A percentile compares a stretch with the other conserved stretches of the same genome.
phyloP scores from a whole-genome alignment of 106 monocot species.

The Agapanthus africanus region DNA sequence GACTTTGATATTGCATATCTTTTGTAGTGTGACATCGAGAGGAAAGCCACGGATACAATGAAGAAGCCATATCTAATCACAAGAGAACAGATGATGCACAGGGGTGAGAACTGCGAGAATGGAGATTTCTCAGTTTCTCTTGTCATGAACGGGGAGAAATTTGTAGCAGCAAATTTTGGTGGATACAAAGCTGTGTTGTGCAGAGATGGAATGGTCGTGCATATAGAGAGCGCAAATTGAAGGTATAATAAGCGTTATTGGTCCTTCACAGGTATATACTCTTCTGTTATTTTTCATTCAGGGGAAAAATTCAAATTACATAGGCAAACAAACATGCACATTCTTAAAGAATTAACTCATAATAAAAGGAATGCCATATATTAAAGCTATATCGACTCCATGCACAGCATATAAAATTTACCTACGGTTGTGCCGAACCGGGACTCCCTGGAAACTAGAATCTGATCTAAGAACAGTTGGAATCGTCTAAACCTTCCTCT shows the following conservation, averaged over 20 bases:
- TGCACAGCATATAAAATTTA: too few relatives aligned
- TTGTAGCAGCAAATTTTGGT: conserved; percentile 6
- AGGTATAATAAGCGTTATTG: neutral
- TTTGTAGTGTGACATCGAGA: conserved; percentile 12
- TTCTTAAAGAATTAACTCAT: neutral
- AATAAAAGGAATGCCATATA: neutral
- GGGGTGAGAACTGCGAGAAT: conserved; percentile 4
- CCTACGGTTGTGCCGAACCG: neutral
- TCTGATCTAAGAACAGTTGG: neutral
- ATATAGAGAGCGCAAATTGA: neutral
- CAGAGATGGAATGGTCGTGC: neutral
- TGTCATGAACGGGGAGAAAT: conserved; percentile 1
- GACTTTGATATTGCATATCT: neutral
- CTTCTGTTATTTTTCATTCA: too few relatives aligned
- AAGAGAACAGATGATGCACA: conserved; percentile 7
- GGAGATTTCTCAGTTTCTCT: conserved; percentile 20
- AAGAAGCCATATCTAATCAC: conserved; percentile 19
- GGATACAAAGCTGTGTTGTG: conserved; percentile 6
- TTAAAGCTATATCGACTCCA: too few relatives aligned
- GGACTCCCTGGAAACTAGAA: neutral
- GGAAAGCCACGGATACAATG: conserved; percentile 14
- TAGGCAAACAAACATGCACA: too few relatives aligned
- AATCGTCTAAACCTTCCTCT: neutral
- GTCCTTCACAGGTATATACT: conserved; percentile 6
- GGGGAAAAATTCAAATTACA: too few relatives aligned